These are phyloP conservation scores for Neostapfia colusana DNA, from an alignment of 176 grass and related monocot genomes.

Conservation along the genomic window DNA sequence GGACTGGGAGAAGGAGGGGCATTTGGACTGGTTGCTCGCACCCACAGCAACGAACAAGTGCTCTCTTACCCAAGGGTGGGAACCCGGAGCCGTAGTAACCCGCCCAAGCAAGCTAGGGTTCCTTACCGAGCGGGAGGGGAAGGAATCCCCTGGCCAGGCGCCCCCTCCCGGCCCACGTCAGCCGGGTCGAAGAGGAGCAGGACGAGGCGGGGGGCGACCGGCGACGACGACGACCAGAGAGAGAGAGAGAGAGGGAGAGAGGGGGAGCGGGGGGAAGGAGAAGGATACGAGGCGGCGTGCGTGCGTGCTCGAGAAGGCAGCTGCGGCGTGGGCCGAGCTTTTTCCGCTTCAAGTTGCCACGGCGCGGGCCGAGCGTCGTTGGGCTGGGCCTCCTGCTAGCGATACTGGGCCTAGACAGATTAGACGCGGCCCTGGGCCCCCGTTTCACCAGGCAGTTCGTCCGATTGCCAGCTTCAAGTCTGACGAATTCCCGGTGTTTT, in stretches of 20 bases:
- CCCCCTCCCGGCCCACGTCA: conserved; percentile 8
- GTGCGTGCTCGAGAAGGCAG: too few species aligned
- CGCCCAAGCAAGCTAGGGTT: neutral
- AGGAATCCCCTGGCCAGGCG: neutral
- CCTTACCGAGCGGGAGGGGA: neutral
- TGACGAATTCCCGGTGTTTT: too few species aligned
- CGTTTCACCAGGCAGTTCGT: too few species aligned
- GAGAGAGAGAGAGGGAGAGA: neutral
- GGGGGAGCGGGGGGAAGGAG: neutral
- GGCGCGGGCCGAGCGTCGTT: too few species aligned
- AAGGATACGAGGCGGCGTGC: too few species aligned
- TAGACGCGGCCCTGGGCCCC: neutral
- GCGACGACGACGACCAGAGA: neutral
- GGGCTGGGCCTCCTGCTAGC: neutral
- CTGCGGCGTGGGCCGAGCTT: too few species aligned
- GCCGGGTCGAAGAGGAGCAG: neutral
- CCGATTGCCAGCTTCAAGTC: too few species aligned
- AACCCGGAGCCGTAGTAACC: neutral
- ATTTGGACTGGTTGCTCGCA: neutral
- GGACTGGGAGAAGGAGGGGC: neutral
- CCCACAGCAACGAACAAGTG: neutral
- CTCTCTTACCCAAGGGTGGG: neutral
- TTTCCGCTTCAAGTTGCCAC: neutral
- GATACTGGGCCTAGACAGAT: neutral
- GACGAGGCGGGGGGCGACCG: too few species aligned